Evolutionary conservation across 164 flowering plant species (phyloP).

Genomic region (Malania oleifera): DNA sequence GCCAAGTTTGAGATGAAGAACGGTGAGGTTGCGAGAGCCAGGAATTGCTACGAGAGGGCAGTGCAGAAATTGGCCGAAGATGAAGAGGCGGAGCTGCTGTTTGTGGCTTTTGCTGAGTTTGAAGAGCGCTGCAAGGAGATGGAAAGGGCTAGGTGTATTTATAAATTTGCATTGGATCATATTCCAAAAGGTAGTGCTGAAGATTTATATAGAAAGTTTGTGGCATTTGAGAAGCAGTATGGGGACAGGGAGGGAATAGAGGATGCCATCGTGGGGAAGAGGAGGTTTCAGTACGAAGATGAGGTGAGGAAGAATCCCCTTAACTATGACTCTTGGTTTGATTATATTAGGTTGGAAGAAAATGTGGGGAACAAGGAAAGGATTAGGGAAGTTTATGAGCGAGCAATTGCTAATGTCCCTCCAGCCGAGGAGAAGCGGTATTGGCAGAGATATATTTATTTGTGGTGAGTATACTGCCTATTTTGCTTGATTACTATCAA

Average conservation of each 20-base stretch:
- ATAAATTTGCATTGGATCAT: slow-evolving; percentile 1
- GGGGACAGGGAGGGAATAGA: slow-evolving; percentile 9
- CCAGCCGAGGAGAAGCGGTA: slow-evolving; percentile 5
- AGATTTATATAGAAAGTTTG: slow-evolving; percentile 1
- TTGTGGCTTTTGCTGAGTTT: slow-evolving; percentile 2
- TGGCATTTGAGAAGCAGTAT: slow-evolving; percentile 7
- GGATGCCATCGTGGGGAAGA: slow-evolving; percentile 9
- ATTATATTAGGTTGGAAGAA: slow-evolving; percentile 5
- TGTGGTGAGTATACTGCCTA: background rate
- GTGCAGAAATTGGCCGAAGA: background rate
- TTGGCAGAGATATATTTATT: slow-evolving; percentile 7
- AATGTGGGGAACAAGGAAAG: background rate
- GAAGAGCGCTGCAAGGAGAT: slow-evolving; percentile 4
- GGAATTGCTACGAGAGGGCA: slow-evolving; percentile 1
- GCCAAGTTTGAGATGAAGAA: slow-evolving; percentile 9
- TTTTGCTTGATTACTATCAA: background rate
- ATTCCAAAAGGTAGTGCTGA: slow-evolving; percentile 2
- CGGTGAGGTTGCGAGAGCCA: background rate
- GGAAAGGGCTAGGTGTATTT: background rate
- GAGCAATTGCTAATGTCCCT: slow-evolving; percentile 4
- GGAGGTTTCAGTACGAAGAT: slow-evolving; percentile 8
- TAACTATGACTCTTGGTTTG: slow-evolving; percentile 6
- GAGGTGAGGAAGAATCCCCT: slow-evolving; percentile 4
- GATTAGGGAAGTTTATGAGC: slow-evolving; percentile 3
- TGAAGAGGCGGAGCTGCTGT: slow-evolving; percentile 1